These are phyloP conservation scores for Pseudevernia furfuracea DNA, from an alignment of 495 filamentous ascomycete species.

Conservation along the genomic window DNA sequence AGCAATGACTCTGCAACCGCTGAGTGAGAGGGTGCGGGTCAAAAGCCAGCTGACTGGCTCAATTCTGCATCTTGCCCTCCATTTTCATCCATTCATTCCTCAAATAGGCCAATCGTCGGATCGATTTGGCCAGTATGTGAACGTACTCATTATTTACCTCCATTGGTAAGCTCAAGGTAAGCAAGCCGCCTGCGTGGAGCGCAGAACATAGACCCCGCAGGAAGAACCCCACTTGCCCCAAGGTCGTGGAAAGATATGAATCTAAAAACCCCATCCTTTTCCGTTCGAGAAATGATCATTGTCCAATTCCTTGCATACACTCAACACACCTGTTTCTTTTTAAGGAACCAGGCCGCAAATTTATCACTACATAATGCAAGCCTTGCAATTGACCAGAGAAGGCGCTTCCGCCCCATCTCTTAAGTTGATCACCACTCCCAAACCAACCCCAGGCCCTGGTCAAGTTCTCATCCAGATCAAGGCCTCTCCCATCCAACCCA, in stretches of 20 bases:
- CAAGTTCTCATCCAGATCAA: constrained; percentile 1
- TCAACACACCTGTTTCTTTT: neutral
- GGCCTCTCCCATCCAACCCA: constrained; percentile 1
- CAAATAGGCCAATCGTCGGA: neutral
- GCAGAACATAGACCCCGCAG: neutral
- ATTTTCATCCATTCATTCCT: neutral
- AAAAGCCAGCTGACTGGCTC: neutral
- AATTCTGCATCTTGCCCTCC: neutral
- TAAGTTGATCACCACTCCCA: neutral
- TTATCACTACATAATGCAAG: neutral
- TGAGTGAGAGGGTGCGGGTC: neutral
- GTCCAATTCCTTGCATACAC: neutral
- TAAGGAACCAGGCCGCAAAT: neutral
- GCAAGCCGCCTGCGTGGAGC: neutral
- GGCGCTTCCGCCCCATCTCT: neutral
- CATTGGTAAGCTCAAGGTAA: constrained; percentile 6
- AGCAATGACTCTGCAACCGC: neutral
- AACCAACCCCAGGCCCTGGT: neutral
- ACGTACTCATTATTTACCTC: neutral
- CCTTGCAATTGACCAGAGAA: neutral
- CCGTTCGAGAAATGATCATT: neutral
- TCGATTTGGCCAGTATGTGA: neutral
- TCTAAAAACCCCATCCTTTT: neutral
- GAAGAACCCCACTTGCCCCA: neutral
- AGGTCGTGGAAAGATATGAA: neutral